phyloP scores from a whole-genome alignment of 1,284 basidiomycete genomes.

The Acaromyces ingoldii region DNA sequence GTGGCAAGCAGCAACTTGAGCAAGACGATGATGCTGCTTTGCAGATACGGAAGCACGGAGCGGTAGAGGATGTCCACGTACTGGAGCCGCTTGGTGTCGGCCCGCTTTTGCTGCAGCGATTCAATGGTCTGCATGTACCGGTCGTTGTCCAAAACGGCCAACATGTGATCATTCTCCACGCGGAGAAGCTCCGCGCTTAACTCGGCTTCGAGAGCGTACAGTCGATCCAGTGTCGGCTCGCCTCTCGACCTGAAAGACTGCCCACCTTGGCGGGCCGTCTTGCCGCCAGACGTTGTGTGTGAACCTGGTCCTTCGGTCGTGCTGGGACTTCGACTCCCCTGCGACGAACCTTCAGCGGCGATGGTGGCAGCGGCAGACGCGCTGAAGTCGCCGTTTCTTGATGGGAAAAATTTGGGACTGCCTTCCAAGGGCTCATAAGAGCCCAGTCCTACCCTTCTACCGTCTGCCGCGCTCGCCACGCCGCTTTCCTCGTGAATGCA shows the following conservation, averaged over 20 bases:
- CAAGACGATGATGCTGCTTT: slow-evolving; percentile 47
- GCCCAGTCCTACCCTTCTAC: slow-evolving; percentile 28
- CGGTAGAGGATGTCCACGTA: slow-evolving; percentile 44
- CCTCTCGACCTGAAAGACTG: slow-evolving; percentile 20
- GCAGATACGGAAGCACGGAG: slow-evolving; percentile 37
- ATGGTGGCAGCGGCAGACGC: too few species aligned
- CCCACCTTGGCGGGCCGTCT: background rate
- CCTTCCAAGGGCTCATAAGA: background rate
- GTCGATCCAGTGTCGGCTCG: slow-evolving; percentile 37
- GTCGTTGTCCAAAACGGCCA: slow-evolving; percentile 40
- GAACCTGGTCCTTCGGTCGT: slow-evolving; percentile 20
- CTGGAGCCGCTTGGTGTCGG: slow-evolving; percentile 38
- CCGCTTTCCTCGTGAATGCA: slow-evolving; percentile 91
- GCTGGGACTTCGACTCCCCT: slow-evolving; percentile 36
- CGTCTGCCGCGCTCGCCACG: slow-evolving; percentile 62
- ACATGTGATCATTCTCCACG: slow-evolving; percentile 34
- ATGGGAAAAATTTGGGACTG: background rate
- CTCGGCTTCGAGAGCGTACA: slow-evolving; percentile 36
- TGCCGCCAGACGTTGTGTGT: slow-evolving; percentile 2
- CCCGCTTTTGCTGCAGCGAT: slow-evolving; percentile 32
- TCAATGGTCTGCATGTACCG: slow-evolving; percentile 22
- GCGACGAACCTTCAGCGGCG: slow-evolving; percentile 17
- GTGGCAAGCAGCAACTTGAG: slow-evolving; percentile 48
- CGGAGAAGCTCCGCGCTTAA: slow-evolving; percentile 28
- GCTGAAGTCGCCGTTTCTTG: background rate